These are phyloP conservation scores for Cephalotrichum gorgonifer DNA, from an alignment of 2,329 filamentous ascomycete genomes.

Conservation along the genomic window DNA sequence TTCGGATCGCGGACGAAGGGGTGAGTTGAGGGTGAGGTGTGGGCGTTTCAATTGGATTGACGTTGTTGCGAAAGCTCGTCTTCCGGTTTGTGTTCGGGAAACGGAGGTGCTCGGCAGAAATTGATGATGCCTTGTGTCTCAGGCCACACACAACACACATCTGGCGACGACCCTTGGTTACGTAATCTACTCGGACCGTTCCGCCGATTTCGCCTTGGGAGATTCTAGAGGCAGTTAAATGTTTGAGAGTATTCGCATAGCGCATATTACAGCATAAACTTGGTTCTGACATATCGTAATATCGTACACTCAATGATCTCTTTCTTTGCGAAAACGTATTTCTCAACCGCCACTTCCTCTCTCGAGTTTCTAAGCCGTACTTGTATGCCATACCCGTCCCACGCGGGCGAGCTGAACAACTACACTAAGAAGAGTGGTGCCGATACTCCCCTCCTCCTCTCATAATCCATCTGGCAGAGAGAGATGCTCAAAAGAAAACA, in stretches of 20 bases:
- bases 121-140: constrained; percentile 1
- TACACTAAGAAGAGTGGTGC: too few relatives aligned
- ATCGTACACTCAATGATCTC: constrained; percentile 4
- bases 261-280: not conserved
- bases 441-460: too few relatives aligned
- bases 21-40: not conserved
- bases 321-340: not conserved
- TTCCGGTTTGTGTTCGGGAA: constrained; percentile 1
- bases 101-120: constrained; percentile 5
- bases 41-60: constrained; percentile 11
- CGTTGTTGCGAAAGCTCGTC: constrained; percentile 7
- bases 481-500: too few relatives aligned
- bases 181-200: not conserved
- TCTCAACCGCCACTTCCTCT: not conserved
- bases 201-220: too few relatives aligned
- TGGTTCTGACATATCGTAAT: not conserved
- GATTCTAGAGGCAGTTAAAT: not conserved
- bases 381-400: too few relatives aligned
- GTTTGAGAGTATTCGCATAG: not conserved
- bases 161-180: not conserved
- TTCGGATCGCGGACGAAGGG: constrained; percentile 9
- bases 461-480: too few relatives aligned
- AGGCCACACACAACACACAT: not conserved
- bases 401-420: too few relatives aligned
- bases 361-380: not conserved